Base-by-base conservation (phyloP, 805 yeast genomes). In the Saccharomycopsis malanga region DNA sequence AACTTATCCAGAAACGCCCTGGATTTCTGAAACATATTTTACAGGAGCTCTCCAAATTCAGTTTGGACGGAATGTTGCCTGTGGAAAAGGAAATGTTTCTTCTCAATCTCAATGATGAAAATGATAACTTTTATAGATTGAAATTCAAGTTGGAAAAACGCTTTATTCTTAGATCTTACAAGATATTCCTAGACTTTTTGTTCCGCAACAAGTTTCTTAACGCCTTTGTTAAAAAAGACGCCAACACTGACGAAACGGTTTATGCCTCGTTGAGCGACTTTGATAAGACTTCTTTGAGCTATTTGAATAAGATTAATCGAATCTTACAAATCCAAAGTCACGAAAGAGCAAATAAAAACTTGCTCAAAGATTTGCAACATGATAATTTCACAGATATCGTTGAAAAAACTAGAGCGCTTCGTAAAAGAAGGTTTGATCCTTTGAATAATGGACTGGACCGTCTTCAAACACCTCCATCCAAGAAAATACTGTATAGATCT, bases 131-230 rank as follows among this genome's bases (percentile, higher is more conserved):
- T 32, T 30, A 40, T 21, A 29, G 39, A 22, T 17, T 50, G 22
- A 50, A 50, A 17, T 50, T 35, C 24, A 50, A 50, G 34, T 20
- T 50, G 9, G 38, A 48, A 12, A 44, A 42, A 20, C 22, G 54
- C 24, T 44, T 44, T 27, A 22, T 20, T 9, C 17, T 44, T 24
- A 32, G 52, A 22, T 25, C 54, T 4, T 20, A 43, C 7, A 44
- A 41, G 27, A 50, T 40, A 21, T 42, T 50, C 25, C 42, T 50
- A 39, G 54, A 50, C 34, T 44, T 32, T 36, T 34, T 50, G 12
- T 50, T 50, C 27, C 40, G 36, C 22, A 36, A 42, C 15, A 39
- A 42, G 14, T 27, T 23, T 23, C 34, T 50, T n/a, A 44, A 43
- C 25, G 25, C 44, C 15, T 44, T 38, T 27, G 39, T 46, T 10